These are phyloP conservation scores for Solanum etuberosum DNA, from an alignment of 257 asterid species.

Conservation along the genomic window DNA sequence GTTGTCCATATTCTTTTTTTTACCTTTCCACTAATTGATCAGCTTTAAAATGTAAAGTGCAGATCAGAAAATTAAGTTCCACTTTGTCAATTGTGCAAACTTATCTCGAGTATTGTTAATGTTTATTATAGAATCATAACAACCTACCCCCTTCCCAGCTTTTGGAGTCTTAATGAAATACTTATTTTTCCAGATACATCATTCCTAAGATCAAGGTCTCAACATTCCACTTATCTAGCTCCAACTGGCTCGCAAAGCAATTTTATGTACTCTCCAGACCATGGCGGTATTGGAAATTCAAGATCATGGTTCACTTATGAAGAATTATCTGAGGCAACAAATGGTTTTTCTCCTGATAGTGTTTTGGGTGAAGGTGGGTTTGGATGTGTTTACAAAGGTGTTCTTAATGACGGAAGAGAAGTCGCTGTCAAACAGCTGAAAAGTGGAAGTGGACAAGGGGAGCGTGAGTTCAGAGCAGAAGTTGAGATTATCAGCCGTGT, in stretches of 20 bases:
- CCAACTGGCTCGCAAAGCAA: conserved; percentile 45
- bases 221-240: conserved; percentile 35
- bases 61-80: neutral
- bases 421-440: conserved; percentile 87
- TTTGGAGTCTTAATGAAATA: neutral
- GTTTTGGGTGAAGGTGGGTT: conserved; percentile 87
- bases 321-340: conserved; percentile 59
- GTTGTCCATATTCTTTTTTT: neutral
- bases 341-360: conserved; percentile 36
- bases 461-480: conserved; percentile 88
- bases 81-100: neutral
- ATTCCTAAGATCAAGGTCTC: conserved; percentile 31
- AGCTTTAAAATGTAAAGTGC: neutral
- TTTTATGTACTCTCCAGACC: conserved; percentile 39
- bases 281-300: conserved; percentile 51
- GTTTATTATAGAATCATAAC: neutral
- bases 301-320: conserved; percentile 68
- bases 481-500: conserved; percentile 85
- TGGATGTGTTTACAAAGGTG: conserved; percentile 82
- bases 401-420: conserved; percentile 56
- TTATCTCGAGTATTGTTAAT: neutral
- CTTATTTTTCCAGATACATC: conserved; percentile 40
- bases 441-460: conserved; percentile 90
- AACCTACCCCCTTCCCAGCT: neutral
- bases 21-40: neutral